Base-by-base conservation (phyloP, 2,329 filamentous ascomycete species). In the Aspergillus melleus region DNA sequence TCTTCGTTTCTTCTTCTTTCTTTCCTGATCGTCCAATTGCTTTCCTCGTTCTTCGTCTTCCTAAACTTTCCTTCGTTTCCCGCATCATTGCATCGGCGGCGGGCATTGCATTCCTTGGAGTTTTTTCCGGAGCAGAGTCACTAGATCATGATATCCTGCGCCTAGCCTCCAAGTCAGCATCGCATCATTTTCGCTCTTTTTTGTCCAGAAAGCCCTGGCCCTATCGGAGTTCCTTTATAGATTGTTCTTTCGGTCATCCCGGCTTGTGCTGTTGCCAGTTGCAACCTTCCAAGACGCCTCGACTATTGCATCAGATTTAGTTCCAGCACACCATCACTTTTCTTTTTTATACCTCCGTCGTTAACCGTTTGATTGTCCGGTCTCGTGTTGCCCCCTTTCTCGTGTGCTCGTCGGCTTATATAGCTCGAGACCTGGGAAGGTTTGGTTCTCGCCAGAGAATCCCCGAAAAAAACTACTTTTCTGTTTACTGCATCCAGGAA, bases 221-320 rank as follows among this genome's bases (percentile, higher is more conserved):
- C 44, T 47, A 24, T 24, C 44, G 44, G 44, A 47, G 19, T 26
- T 14, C 53, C 39, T 55, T n/a, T 30, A n/a, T 29, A 29, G 53
- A 19, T 55, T 55, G 26, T 20, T n/a, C 14, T 47, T 20, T 26
- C 44, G 16, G 39, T 16, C 42, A 12, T 26, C 24, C 42, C 39
- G 30, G 20, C 47, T 42, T 46, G 36, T n/a, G 20, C 39, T 16
- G 14, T 12, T 14, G 32, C 52, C 26, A n/a, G 29, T 32, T 56
- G 47, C 54, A 47, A 42, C 49, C 55, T 46, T 47, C 19, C 19
- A 39, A 47, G 52, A 20, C 46, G 46, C 44, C 19, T 47, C 44
- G 44, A 14, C 32, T 30, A 72, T 73, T 71, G 70, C 69, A 70
- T 66, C 70, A 72, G 24, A 67, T 65, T 70, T 66, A 68, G 66